phyloP scores from a whole-genome alignment of 2,329 filamentous ascomycete genomes.

The Pseudogymnoascus pannorum region DNA sequence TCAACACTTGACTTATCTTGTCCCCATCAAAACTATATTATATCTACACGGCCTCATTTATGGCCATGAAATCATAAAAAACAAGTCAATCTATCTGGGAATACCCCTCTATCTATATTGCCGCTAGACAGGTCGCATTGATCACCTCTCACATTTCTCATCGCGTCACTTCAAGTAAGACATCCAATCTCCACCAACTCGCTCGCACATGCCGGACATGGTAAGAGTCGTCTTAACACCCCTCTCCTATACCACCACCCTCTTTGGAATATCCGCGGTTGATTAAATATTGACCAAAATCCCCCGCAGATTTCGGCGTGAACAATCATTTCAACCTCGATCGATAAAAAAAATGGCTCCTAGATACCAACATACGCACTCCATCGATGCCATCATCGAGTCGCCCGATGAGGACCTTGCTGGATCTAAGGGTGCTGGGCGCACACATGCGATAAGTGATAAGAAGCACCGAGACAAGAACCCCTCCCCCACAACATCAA shows the following conservation, averaged over 20 bases:
- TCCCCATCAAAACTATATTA: background rate
- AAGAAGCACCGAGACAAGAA: background rate
- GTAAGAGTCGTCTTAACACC: background rate
- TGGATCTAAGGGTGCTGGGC: background rate
- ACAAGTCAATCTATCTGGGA: background rate
- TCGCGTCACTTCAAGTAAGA: background rate
- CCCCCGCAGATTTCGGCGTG: background rate
- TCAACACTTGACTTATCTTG: background rate
- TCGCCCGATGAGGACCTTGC: background rate
- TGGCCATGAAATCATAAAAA: background rate
- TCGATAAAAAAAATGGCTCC: background rate
- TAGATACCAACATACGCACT: background rate
- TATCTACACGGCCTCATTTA: background rate
- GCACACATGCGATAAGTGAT: background rate
- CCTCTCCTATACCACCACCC: background rate
- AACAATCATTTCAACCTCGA: background rate
- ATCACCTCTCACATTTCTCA: background rate
- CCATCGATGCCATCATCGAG: slow-evolving; percentile 3
- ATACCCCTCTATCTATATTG: background rate
- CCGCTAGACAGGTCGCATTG: background rate
- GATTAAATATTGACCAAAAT: background rate
- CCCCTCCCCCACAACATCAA: background rate
- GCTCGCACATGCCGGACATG: background rate
- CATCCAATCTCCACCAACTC: background rate
- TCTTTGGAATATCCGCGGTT: background rate